These are phyloP conservation scores for Hypoxylon intermedium DNA, from an alignment of 495 filamentous ascomycete species.

Conservation along the genomic window DNA sequence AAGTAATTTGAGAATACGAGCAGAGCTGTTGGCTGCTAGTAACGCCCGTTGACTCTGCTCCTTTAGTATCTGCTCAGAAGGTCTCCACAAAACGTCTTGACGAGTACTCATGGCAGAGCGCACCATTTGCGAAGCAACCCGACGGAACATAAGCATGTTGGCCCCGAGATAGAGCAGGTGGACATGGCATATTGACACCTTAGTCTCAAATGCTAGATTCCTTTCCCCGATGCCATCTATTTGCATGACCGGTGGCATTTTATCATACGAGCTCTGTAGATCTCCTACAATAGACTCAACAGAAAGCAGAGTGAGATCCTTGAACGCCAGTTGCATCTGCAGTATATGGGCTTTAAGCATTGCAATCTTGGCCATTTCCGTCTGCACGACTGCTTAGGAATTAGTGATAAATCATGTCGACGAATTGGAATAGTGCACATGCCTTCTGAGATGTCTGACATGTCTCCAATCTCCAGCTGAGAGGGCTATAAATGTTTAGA, in stretches of 20 bases:
- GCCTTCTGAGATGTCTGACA: background rate
- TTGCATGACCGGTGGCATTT: background rate
- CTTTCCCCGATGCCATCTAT: background rate
- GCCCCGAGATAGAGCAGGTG: conserved; percentile 38
- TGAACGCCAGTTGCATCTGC: conserved; percentile 35
- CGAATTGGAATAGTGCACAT: background rate
- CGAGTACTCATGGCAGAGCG: conserved; percentile 1
- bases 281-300: background rate
- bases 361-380: conserved; percentile 43
- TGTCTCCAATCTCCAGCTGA: background rate
- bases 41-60: conserved; percentile 28
- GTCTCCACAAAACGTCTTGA: background rate
- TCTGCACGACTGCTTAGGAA: conserved; percentile 29
- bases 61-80: conserved; percentile 9
- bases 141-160: conserved; percentile 43
- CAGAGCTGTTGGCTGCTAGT: conserved; percentile 37
- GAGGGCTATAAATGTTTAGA: too few species aligned
- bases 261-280: background rate
- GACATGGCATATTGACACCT: conserved; percentile 41
- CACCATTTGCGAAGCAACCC: conserved; percentile 36
- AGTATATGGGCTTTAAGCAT: conserved; percentile 42
- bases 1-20: conserved; percentile 37
- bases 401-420: background rate
- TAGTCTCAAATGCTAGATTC: conserved; percentile 13
- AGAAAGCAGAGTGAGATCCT: conserved; percentile 28